Evolutionary conservation across 805 yeast genomes (phyloP), one percentile per base, ranked within the genome.

Genomic region (Cyberlindnera americana): DNA sequence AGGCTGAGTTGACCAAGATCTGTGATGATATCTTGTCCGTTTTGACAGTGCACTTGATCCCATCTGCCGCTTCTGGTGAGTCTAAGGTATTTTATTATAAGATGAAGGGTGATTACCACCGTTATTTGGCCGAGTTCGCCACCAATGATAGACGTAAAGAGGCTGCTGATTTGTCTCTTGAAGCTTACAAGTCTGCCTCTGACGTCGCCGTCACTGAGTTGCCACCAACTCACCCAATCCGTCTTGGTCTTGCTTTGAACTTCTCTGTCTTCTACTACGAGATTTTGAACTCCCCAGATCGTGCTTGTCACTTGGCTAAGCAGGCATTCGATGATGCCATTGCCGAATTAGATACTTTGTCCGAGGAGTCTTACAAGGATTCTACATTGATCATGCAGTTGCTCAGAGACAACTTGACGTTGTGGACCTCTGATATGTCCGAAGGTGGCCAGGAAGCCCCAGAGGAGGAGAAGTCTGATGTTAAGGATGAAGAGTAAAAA

Each of bases 71-170:
- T 64, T 80, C 95, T 52, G 97, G 97, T 60, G 99, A 93, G 72
- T 89, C 96, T 37, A 89, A 91, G 77, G 98, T 91, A 41, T 91
- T 91, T 70, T 91, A 91, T 78, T 89, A 87, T 75, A 91, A 91
- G 79, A 91, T 91, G 98, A 91, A 91, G 75, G 99, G 98, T 77
- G 99, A 91, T 69, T 91, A 91, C 77, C 95, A 90, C 76, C 95
- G 99, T 76, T 91, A 91, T 70, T 78, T 91, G 71, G 97, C 97
- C 49, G 99, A 91, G 74, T 93, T 91, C 62, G 91, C 97, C 48
- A 76, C 81, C 57, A 80, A 86, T 51, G 97, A 89, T 55, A 84
- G 83, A 70, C 86, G 96, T 66, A 87, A 89, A 65, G 88, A 77
- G 52, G 95, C 96, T 50, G 93, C 98, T 37, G 89, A 85, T 59